Conservation (phyloP, 2,329 filamentous ascomycete species). For the Sclerotinia spermophila region DNA sequence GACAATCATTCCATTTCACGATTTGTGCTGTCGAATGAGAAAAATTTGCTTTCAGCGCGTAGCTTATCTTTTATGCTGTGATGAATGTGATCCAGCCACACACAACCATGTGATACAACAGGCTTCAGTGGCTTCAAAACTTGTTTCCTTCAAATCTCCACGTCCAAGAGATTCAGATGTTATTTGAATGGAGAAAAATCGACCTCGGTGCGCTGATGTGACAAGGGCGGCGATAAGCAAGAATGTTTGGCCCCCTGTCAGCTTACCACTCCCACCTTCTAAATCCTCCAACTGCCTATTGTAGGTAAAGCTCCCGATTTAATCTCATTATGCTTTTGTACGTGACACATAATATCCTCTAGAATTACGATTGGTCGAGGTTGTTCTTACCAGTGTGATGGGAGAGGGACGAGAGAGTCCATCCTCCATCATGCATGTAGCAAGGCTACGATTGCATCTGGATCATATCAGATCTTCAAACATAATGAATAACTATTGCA, state of each 20-base stretch:
- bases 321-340: background rate
- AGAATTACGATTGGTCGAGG: background rate
- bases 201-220: conserved; percentile 9
- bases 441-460: background rate
- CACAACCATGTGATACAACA: background rate
- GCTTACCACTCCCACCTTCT: conserved; percentile 1
- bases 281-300: conserved; percentile 9
- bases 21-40: background rate
- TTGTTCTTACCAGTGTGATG: background rate
- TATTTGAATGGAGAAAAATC: background rate
- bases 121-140: background rate
- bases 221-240: conserved; percentile 10
- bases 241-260: background rate
- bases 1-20: background rate
- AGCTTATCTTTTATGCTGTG: background rate
- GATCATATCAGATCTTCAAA: background rate
- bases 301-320: background rate
- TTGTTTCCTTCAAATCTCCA: background rate
- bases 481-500: background rate
- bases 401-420: background rate
- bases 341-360: background rate
- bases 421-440: background rate
- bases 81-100: background rate
- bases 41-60: background rate
- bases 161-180: background rate